Conservation (phyloP, 768 basidiomycete species). For the Neoboletus brunneissimus region DNA sequence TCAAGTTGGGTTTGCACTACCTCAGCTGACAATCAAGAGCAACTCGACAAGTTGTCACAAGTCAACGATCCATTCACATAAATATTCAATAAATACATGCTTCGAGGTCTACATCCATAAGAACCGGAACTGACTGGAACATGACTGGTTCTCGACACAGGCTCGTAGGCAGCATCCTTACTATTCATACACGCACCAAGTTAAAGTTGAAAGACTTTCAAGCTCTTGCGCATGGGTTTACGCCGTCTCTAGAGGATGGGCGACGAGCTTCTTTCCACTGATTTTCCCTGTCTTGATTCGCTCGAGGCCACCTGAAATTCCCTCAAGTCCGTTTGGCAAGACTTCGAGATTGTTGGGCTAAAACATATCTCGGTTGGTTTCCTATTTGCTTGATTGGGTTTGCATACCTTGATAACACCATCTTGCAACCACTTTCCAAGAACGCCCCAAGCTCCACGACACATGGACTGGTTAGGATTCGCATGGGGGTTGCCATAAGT, state of each 20-base stretch:
- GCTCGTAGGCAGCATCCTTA: not conserved
- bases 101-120: not conserved
- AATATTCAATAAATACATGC: conserved; percentile 6
- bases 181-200: conserved; percentile 19
- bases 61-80: not conserved
- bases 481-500: conserved; percentile 28
- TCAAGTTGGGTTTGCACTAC: not conserved
- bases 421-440: conserved; percentile 26
- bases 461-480: conserved; percentile 16
- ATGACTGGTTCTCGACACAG: not conserved
- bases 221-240: conserved; percentile 1
- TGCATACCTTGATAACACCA: conserved; percentile 26
- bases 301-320: conserved; percentile 36
- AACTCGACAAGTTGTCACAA: not conserved
- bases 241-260: conserved; percentile 38
- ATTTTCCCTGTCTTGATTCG: conserved; percentile 36
- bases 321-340: conserved; percentile 40
- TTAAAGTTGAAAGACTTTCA: not conserved
- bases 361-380: not conserved
- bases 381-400: not conserved
- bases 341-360: conserved; percentile 43
- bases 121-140: not conserved
- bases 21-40: not conserved
- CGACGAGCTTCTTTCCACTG: conserved; percentile 46
- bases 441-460: conserved; percentile 17